Evolutionary conservation across 2,329 filamentous ascomycete species (phyloP).

Genomic region (Neofusicoccum ribis): DNA sequence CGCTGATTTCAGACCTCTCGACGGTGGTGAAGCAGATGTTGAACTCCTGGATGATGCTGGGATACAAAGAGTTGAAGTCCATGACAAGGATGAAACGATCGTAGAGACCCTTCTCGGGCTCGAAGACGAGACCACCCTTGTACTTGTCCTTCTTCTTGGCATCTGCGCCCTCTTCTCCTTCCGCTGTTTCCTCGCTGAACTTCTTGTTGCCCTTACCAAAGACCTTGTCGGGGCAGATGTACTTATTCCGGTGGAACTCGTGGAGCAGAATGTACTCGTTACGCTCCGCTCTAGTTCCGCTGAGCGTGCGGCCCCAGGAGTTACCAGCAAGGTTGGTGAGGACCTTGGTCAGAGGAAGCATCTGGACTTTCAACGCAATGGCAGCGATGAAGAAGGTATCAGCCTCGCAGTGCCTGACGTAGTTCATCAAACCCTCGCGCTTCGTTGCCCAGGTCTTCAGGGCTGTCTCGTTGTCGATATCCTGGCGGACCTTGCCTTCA

Average conservation of each 20-base stretch:
- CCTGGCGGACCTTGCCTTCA: constrained; percentile 69
- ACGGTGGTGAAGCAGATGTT: constrained; percentile 99
- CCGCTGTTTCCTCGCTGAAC: constrained; percentile 69
- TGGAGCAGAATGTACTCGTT: constrained; percentile 99
- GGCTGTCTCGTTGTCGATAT: constrained; percentile 85
- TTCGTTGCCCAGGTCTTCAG: constrained; percentile 84
- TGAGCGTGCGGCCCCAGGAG: constrained; percentile 94
- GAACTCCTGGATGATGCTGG: constrained; percentile 98
- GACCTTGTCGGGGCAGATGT: constrained; percentile 95
- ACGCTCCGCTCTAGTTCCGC: constrained; percentile 91
- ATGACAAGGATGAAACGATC: constrained; percentile 98
- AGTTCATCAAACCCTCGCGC: constrained; percentile 86
- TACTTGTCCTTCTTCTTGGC: constrained; percentile 99
- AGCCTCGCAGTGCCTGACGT: constrained; percentile 87
- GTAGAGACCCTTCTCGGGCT: constrained; percentile 95
- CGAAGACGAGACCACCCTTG: constrained; percentile 97
- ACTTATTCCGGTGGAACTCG: constrained; percentile 95
- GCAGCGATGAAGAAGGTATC: constrained; percentile 97
- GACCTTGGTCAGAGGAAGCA: constrained; percentile 91
- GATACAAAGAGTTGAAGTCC: constrained; percentile 99
- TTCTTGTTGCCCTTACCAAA: constrained; percentile 74
- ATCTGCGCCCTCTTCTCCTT: constrained; percentile 66
- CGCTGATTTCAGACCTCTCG: constrained; percentile 71
- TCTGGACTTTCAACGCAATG: constrained; percentile 82
- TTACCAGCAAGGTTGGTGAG: constrained; percentile 96